Evolutionary conservation across 768 basidiomycete genomes (phyloP).

Genomic region (Calocera cornea): DNA sequence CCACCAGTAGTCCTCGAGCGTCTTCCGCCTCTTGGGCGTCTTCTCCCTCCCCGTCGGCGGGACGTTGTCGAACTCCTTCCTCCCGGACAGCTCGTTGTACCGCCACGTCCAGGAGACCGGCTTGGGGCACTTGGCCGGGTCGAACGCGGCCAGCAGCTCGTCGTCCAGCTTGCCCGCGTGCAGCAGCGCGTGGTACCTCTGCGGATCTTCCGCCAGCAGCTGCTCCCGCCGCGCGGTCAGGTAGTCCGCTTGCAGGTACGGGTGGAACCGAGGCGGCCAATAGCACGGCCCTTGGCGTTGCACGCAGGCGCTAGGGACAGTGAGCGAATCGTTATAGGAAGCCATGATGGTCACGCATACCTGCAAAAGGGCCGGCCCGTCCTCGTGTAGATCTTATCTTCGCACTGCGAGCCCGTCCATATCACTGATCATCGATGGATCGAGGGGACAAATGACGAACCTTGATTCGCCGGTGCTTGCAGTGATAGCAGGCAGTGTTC

Average conservation of each 20-base stretch:
- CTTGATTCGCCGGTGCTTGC: not conserved
- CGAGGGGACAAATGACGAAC: not conserved
- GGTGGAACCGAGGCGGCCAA: not conserved
- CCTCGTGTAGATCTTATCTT: conserved; percentile 3
- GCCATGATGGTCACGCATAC: not conserved
- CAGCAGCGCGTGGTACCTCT: not conserved
- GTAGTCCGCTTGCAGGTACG: not conserved
- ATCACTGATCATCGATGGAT: not conserved
- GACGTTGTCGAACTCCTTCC: not conserved
- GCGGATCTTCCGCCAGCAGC: not conserved
- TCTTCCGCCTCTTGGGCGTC: not conserved
- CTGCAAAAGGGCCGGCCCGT: not conserved
- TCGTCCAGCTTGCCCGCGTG: not conserved
- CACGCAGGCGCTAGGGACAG: not conserved
- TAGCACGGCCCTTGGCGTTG: not conserved
- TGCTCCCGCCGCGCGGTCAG: not conserved
- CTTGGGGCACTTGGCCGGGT: not conserved
- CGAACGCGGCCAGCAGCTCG: not conserved
- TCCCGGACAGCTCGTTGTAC: not conserved
- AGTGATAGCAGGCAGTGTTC: not conserved
- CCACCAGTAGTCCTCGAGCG: conserved; percentile 2
- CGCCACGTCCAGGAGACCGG: not conserved
- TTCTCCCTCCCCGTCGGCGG: not conserved
- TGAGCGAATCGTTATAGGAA: not conserved
- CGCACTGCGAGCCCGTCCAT: not conserved